Conservation (phyloP, 768 basidiomycete species). For the Russula sp. region DNA sequence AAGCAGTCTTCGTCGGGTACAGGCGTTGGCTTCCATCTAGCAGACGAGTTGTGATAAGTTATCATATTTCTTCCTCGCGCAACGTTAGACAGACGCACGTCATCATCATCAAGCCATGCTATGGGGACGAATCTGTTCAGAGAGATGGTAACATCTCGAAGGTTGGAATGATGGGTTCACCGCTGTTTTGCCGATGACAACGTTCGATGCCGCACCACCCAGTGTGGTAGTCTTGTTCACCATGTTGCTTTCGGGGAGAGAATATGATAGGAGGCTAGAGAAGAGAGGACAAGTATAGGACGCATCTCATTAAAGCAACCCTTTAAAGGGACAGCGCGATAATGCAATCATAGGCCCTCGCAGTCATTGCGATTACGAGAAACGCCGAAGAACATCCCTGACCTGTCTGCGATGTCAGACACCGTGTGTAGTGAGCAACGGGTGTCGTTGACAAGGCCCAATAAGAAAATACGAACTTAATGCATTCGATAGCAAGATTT, state of each 20-base stretch:
- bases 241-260: slow-evolving; percentile 24
- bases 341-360: too few relatives aligned
- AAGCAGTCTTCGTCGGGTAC: slow-evolving; percentile 56
- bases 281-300: neutral
- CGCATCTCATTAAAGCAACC: neutral
- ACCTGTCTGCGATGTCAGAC: too few relatives aligned
- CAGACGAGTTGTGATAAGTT: neutral
- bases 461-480: too few relatives aligned
- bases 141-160: neutral
- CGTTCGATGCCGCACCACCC: slow-evolving; percentile 35
- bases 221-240: slow-evolving; percentile 31
- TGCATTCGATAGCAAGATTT: too few relatives aligned
- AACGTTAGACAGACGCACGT: slow-evolving; percentile 33
- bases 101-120: slow-evolving; percentile 53
- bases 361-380: too few relatives aligned
- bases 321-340: neutral
- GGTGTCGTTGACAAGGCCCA: too few relatives aligned
- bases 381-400: too few relatives aligned
- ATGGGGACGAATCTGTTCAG: slow-evolving; percentile 15
- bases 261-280: neutral
- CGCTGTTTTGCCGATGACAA: slow-evolving; percentile 36
- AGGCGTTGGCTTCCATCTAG: slow-evolving; percentile 37
- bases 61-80: neutral
- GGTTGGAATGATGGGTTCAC: slow-evolving; percentile 28
- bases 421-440: too few relatives aligned